Evolutionary conservation across 805 yeast species (phyloP), one percentile per base, ranked within the genome.

Genomic region (Saturnispora zaruensis): DNA sequence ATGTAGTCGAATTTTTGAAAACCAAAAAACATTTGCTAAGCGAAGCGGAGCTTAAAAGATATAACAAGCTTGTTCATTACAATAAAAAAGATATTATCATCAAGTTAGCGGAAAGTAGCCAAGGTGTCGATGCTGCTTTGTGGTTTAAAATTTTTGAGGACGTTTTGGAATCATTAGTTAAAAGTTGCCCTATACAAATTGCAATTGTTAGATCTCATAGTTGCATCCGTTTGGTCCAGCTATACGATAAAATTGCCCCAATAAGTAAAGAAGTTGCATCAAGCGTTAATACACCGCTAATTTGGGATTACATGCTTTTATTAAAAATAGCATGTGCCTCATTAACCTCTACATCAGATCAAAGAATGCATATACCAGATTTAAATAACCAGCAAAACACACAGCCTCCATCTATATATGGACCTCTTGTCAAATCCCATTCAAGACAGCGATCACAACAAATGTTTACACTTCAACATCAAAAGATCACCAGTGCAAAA

Each of bases 71-170:
- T 33, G 78, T 72, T 53, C 65, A 64, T 47, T 77, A 67, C 57
- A 76, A 76, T 51, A 77, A 82, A 55, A 81, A 78, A 53, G 86
- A 84, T 24, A 74, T 87, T 2, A 66, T 95, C n/a, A 71, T 85
- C 0, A 76, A 81, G 45, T 69, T 93, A 6, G 96, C 96, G 0
- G 96, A 87, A 56, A 85, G 96, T 2, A 95, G 85, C 51, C 86
- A 90, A 60, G 97, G 98, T 1, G 90, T 93, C 8, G 99, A 93
- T 67, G 82, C 95, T 1, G 96, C 98, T 0, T 69, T 93, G n/a
- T 93, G 99, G 99, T 84, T 91, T 59, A 77, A 95, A 53, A 76
- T 84, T 1, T 89, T 86, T 58, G 97, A 97, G 2, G 77, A 76
- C 34, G 68, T 93, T 2, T 67, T 93, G 40, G 80, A 76, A 32